Base-by-base conservation (phyloP, 148 eudicot species). In the Agrostemma githago region DNA sequence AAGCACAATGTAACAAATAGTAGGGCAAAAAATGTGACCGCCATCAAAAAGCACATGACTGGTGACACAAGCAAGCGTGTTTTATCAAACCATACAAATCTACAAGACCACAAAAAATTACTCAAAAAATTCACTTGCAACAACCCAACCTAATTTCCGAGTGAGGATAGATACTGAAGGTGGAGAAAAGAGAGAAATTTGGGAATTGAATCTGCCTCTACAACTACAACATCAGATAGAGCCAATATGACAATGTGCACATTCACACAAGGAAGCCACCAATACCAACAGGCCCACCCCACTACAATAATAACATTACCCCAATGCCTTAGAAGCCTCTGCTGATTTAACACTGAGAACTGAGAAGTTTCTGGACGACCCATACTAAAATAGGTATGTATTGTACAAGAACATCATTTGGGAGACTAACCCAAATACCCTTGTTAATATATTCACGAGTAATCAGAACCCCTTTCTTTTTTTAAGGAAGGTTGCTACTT, bases 261-360 rank as follows among this genome's bases (percentile, higher is more conserved):
- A 60, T 60, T 60, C 64, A 60, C 64, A 60, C 64, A 60, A 6
- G 8, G 38, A 60, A 60, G 64, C 64, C 64, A 60, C 64, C 64
- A 60, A 58, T 16, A 14, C 20, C 64, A 60, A 8, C 5, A 60
- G 34, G 37, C 21, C 56, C 56, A 10, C 11, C 21, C 56, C 56
- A 10, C 11, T 51, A 51, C 56, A 51, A 51, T 51, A 51, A 51
- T 51, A 51, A 51, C 15, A 8, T 51, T 51, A 4, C 56, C 15
- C 56, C 56, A 2, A 2, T 51, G 56, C 56, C 56, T 51, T 8
- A 51, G 8, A 51, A 51, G 56, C 15, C 56, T 51, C 56, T 51
- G 14, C 14, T 51, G 16, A 10, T 8, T 51, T 15, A 51, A 51
- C 56, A 51, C 8, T 51, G 4, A 51, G 3, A 15, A 51, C 8